These are phyloP conservation scores for Plasmodium yoelii DNA, from an alignment of 169 alveolate species.

Conservation along the genomic window DNA sequence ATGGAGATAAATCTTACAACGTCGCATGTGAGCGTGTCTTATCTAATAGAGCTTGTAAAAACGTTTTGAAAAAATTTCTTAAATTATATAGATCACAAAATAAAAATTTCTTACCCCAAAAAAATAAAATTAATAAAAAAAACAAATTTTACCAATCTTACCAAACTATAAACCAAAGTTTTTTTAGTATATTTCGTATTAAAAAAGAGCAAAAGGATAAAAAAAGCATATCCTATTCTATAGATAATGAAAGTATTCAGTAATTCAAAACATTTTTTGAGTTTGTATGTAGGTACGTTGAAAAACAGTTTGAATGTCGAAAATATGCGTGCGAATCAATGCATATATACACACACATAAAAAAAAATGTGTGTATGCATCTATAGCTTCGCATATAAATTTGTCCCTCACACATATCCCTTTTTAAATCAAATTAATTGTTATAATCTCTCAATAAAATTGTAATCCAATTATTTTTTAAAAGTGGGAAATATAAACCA, in stretches of 20 bases:
- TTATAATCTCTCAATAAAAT: too few species aligned
- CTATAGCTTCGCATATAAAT: too few species aligned
- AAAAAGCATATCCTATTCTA: conserved; percentile 3
- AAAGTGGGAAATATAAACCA: too few species aligned
- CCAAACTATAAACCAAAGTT: conserved; percentile 69
- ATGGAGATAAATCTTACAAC: conserved; percentile 74
- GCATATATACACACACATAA: not conserved
- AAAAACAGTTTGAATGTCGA: not conserved
- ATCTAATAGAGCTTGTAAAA: conserved; percentile 70
- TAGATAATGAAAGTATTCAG: conserved; percentile 18
- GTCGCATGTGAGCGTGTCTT: conserved; percentile 77
- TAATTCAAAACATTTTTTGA: not conserved
- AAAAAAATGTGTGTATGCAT: not conserved
- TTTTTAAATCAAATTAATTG: too few species aligned
- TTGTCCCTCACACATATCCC: too few species aligned
- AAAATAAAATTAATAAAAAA: conserved; percentile 62
- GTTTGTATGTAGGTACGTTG: not conserved
- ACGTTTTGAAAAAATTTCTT: conserved; percentile 65
- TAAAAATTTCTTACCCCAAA: conserved; percentile 57
- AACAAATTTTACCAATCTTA: conserved; percentile 64
- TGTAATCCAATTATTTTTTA: too few species aligned
- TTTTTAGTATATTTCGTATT: conserved; percentile 62
- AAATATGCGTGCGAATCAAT: not conserved
- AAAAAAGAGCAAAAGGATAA: conserved; percentile 57
- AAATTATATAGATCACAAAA: conserved; percentile 73